Evolutionary conservation across 176 grass and related monocot genomes (phyloP).

Genomic region (Hordeum vulgare): MorexV3_pseudomolecules_assembly NC_058524.1:579919184-579919683

Average conservation of each 20-base stretch:
- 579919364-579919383: slow-evolving; percentile 36
- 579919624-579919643: background rate
- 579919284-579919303: slow-evolving; percentile 46
- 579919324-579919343: slow-evolving; percentile 26
- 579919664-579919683: background rate
- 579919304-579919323: slow-evolving; percentile 37
- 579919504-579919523: background rate
- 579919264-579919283: slow-evolving; percentile 60
- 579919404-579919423: background rate
- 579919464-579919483: background rate
- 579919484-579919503: background rate
- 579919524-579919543: background rate
- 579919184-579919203: background rate
- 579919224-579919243: background rate
- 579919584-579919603: background rate
- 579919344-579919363: slow-evolving; percentile 32
- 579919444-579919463: background rate
- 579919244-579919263: slow-evolving; percentile 62
- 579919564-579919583: background rate
- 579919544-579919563: background rate
- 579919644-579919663: slow-evolving; percentile 7
- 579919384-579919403: slow-evolving; percentile 37
- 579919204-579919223: background rate
- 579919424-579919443: background rate
- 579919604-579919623: slow-evolving; percentile 3